These are phyloP conservation scores for Pestalotiopsis sp. DNA, from an alignment of 2,329 filamentous ascomycete genomes.

Conservation along the genomic window DNA sequence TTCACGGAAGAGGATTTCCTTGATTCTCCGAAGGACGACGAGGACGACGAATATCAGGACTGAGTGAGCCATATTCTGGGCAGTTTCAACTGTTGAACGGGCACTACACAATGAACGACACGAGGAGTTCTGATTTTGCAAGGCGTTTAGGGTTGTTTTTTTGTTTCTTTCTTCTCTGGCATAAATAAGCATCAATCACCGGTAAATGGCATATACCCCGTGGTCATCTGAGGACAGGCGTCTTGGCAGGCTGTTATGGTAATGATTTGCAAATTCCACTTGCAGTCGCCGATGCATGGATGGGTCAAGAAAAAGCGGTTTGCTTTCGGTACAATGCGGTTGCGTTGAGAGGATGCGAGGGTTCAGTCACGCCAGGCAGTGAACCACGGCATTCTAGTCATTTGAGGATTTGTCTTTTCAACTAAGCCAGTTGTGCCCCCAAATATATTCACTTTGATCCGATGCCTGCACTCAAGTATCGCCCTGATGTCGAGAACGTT, in stretches of 20 bases:
- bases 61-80: background rate
- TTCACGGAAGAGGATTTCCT: constrained; percentile 74
- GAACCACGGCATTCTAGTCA: background rate
- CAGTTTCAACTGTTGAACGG: background rate
- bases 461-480: too few relatives aligned
- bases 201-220: background rate
- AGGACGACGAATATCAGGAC: constrained; percentile 47
- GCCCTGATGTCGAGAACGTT: too few relatives aligned
- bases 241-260: background rate
- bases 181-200: background rate
- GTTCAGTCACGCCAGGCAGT: background rate
- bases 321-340: background rate
- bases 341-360: background rate
- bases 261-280: background rate
- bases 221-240: background rate
- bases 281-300: background rate
- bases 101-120: background rate
- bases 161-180: background rate
- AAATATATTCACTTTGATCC: too few relatives aligned
- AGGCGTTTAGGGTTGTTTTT: background rate
- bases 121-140: background rate
- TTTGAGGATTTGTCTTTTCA: too few relatives aligned
- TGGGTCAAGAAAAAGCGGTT: background rate
- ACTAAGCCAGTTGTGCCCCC: too few relatives aligned
- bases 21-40: constrained; percentile 50